Conservation (phyloP, 2,329 filamentous ascomycete species). For the Sclerotinia sclerotiorum region DNA sequence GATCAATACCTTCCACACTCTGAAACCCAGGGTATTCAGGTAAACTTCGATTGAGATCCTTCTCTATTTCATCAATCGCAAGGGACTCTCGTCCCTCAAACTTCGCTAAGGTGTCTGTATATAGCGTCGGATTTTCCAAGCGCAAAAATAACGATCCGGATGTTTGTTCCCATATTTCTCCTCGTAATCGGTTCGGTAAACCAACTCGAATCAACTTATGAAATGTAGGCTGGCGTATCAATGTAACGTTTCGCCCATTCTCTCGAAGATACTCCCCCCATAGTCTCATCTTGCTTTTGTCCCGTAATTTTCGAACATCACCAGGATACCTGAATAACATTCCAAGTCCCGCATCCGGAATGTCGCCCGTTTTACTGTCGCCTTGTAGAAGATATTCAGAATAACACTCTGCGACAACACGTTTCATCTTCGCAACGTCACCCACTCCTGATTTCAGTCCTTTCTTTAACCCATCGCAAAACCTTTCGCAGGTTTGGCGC, state of each 20-base stretch:
- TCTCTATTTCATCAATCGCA: conserved; percentile 98
- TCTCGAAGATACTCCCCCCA: conserved; percentile 97
- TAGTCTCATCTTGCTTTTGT: conserved; percentile 93
- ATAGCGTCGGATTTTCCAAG: conserved; percentile 80
- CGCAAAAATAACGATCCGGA: conserved; percentile 89
- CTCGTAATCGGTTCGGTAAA: conserved; percentile 85
- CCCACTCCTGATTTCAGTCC: conserved; percentile 84
- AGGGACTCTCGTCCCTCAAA: conserved; percentile 84
- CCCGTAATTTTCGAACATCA: conserved; percentile 88
- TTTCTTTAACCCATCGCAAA: conserved; percentile 93
- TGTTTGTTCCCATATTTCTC: conserved; percentile 94
- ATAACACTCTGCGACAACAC: conserved; percentile 81
- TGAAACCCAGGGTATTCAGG: conserved; percentile 98
- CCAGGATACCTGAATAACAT: conserved; percentile 94
- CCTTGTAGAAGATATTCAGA: conserved; percentile 76
- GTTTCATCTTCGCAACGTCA: conserved; percentile 80
- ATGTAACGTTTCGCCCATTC: conserved; percentile 87
- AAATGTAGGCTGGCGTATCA: conserved; percentile 94
- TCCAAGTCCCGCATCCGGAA: conserved; percentile 90
- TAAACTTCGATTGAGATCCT: conserved; percentile 92
- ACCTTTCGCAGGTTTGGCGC: conserved; percentile 85
- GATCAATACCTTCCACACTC: conserved; percentile 89
- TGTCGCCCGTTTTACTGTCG: conserved; percentile 59
- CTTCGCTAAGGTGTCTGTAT: conserved; percentile 78
- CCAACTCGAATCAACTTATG: conserved; percentile 97